These are phyloP conservation scores for Orbilia quercus DNA, from an alignment of 2,329 filamentous ascomycete genomes.

Conservation along the genomic window DNA sequence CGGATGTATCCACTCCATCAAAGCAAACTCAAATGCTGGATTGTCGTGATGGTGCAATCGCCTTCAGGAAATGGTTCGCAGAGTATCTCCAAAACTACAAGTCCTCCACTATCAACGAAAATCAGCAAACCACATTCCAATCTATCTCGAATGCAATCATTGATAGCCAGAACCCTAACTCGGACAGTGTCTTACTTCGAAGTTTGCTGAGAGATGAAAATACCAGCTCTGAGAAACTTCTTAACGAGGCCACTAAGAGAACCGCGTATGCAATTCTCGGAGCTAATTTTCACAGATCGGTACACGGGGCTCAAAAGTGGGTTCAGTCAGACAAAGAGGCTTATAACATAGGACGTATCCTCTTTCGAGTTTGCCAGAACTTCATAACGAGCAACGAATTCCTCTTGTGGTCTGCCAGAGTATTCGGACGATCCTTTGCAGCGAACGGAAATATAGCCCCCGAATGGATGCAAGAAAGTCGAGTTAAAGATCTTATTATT, in stretches of 20 bases:
- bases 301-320: conserved; percentile 41
- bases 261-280: conserved; percentile 80
- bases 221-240: conserved; percentile 70
- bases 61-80: conserved; percentile 82
- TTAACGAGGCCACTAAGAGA: conserved; percentile 76
- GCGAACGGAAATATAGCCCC: conserved; percentile 76
- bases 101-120: conserved; percentile 64
- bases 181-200: conserved; percentile 67
- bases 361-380: conserved; percentile 81
- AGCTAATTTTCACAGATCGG: conserved; percentile 75
- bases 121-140: conserved; percentile 71
- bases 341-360: conserved; percentile 71
- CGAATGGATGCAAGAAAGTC: conserved; percentile 66
- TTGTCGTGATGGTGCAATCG: conserved; percentile 79
- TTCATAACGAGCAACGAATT: conserved; percentile 75
- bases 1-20: conserved; percentile 80
- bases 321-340: conserved; percentile 71
- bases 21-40: conserved; percentile 84
- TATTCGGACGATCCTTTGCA: conserved; percentile 84
- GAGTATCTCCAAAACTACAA: conserved; percentile 74
- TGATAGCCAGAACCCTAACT: conserved; percentile 38
- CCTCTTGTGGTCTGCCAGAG: conserved; percentile 83
- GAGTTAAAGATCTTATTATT: conserved; percentile 46
- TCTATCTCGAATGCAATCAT: conserved; percentile 66
- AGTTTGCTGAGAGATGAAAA: conserved; percentile 83